These are phyloP conservation scores for Hygrocybe punicea DNA, from an alignment of 768 basidiomycete species.

Conservation along the genomic window DNA sequence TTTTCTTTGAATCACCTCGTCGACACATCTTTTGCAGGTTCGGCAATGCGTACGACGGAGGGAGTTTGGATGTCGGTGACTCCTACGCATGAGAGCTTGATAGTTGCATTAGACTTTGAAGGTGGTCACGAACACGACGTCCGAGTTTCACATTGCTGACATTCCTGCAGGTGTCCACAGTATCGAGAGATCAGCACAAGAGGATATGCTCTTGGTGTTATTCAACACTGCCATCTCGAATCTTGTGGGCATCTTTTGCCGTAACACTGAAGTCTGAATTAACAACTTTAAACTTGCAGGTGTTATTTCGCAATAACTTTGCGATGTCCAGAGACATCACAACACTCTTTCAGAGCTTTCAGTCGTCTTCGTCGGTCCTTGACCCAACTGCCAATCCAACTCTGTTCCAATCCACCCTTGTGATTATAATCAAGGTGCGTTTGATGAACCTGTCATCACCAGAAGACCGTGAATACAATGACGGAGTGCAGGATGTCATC, in stretches of 20 bases:
- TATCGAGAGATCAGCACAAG: constrained; percentile 60
- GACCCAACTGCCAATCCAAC: constrained; percentile 57
- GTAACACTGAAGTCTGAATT: neutral
- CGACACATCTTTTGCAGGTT: constrained; percentile 64
- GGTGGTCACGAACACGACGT: constrained; percentile 31
- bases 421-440: constrained; percentile 59
- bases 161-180: constrained; percentile 50
- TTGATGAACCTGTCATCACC: neutral
- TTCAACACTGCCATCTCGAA: constrained; percentile 68
- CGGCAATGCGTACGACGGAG: constrained; percentile 62
- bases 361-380: constrained; percentile 52
- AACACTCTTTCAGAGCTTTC: constrained; percentile 60
- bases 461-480: neutral
- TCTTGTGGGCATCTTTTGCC: constrained; percentile 36
- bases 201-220: constrained; percentile 58
- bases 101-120: constrained; percentile 65
- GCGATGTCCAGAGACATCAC: constrained; percentile 59
- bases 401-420: constrained; percentile 55
- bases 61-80: constrained; percentile 69
- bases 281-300: constrained; percentile 32
- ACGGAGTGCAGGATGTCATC: constrained; percentile 51
- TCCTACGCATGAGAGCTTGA: constrained; percentile 50
- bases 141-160: neutral
- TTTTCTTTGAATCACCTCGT: constrained; percentile 57
- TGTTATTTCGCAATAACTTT: constrained; percentile 64